Base-by-base conservation (phyloP, 2,329 filamentous ascomycete genomes). In the Colletotrichum camelliae region DNA sequence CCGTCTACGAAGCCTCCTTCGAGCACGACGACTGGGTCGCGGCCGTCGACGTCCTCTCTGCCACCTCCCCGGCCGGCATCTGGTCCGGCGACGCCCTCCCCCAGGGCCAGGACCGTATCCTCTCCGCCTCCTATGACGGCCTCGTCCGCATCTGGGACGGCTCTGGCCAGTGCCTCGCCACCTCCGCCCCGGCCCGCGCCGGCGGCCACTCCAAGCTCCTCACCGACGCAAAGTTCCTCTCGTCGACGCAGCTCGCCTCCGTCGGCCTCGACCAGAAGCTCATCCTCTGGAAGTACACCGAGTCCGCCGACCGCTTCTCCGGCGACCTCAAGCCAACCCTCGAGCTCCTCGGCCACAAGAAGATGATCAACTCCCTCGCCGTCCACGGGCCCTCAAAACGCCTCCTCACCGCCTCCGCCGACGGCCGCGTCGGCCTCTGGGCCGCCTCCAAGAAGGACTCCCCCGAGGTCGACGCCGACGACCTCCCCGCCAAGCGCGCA, bases 21-120 rank as follows among this genome's bases (percentile, higher is more conserved):
- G 94, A 98, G 87, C 96, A 99, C 84, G 96, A 99, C 82, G 97
- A 98, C 84, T 99, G 97, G 97, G 94, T 99, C 65, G 95, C 95
- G 83, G 91, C 92, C 31, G 92, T 98, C 31, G 96, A 98, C 83
- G 91, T 98, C 6, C 88, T 98, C 29, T 96, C 95, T 0, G 84
- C 85, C 16, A 92, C 89, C 15, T 94, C 94, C 2, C 85, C 87
- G 8, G 91, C 92, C 4, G 92, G 89, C 24, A 82, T 84, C 70
- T 93, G 91, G 90, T 87, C 88, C 12, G 88, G 86, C 65, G 87
- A 86, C 65, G 83, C 84, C 62, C 86, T 89, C 80, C 84, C 85
- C 31, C 85, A 85, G 48, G 91, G 92, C 27, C 91, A 93, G 78
- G 92, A 94, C 80, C 89, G 94, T 77, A 93, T 98, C 76, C 87